Evolutionary conservation across 2,329 filamentous ascomycete genomes (phyloP).

Genomic region (Remersonia thermophila): DNA sequence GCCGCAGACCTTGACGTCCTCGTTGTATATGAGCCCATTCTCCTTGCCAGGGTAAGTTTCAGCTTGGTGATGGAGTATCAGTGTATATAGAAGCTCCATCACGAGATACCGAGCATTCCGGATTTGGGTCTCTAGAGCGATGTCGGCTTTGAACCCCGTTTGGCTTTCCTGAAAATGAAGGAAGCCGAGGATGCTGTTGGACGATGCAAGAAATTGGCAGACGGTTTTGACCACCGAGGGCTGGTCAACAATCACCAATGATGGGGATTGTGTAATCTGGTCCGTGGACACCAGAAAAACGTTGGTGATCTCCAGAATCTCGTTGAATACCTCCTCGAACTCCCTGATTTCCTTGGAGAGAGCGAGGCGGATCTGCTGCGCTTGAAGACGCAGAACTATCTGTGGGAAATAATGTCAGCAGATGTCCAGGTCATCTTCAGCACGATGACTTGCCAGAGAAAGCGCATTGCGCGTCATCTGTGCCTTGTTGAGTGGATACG

Average conservation of each 20-base stretch:
- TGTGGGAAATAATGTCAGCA: too few species aligned
- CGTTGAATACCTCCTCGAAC: conserved; percentile 6
- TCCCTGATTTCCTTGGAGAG: conserved; percentile 7
- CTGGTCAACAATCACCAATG: conserved; percentile 5
- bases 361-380: conserved; percentile 5
- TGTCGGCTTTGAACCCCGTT: conserved; percentile 7
- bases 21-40: conserved; percentile 4
- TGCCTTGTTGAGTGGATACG: too few species aligned
- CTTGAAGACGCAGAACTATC: conserved; percentile 6
- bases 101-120: conserved; percentile 8
- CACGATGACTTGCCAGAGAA: too few species aligned
- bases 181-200: conserved; percentile 9
- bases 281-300: conserved; percentile 6
- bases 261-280: conserved; percentile 1
- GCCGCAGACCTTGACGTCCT: conserved; percentile 6
- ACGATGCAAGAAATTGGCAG: conserved; percentile 7
- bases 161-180: conserved; percentile 6
- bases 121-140: conserved; percentile 7
- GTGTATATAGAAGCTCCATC: conserved; percentile 4
- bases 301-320: conserved; percentile 5
- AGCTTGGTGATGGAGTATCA: conserved; percentile 5
- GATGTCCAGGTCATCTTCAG: too few species aligned
- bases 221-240: conserved; percentile 2
- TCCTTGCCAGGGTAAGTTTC: conserved; percentile 10
- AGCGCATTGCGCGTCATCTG: too few species aligned